Evolutionary conservation across 257 asterid species (phyloP).

Genomic region (Anisodus acutangulus): DNA sequence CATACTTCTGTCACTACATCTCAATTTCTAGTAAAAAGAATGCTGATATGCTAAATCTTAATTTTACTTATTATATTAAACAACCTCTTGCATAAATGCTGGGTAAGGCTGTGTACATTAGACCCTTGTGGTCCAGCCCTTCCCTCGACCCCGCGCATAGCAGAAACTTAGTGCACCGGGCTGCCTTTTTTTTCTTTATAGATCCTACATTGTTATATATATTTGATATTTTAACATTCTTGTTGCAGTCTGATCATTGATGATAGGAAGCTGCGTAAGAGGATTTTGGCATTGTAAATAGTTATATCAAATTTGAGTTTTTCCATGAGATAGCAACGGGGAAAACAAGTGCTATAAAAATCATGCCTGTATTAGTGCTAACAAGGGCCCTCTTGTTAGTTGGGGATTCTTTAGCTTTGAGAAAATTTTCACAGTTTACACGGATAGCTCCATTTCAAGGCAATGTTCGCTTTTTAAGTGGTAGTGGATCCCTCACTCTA

Average conservation of each 20-base stretch:
- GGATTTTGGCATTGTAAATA: slow-evolving; percentile 23
- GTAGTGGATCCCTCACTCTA: slow-evolving; percentile 66
- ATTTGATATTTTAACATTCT: slow-evolving; percentile 2
- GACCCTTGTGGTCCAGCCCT: too few species aligned
- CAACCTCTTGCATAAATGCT: too few species aligned
- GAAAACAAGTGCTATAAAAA: slow-evolving; percentile 25
- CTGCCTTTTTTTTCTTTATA: not conserved
- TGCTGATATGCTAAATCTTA: not conserved
- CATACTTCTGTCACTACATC: not conserved
- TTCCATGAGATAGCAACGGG: slow-evolving; percentile 26
- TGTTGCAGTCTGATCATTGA: slow-evolving; percentile 26
- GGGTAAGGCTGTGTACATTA: too few species aligned
- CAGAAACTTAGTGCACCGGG: too few species aligned
- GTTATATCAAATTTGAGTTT: slow-evolving; percentile 24
- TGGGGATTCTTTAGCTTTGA: slow-evolving; percentile 47
- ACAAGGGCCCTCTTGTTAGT: slow-evolving; percentile 34
- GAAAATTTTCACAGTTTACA: slow-evolving; percentile 46
- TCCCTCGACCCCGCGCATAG: too few species aligned
- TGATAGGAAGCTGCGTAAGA: slow-evolving; percentile 5
- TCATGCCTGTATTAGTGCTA: slow-evolving; percentile 52
- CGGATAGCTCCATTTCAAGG: slow-evolving; percentile 48
- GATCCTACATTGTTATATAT: not conserved
- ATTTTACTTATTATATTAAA: not conserved
- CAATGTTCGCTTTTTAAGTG: slow-evolving; percentile 44
- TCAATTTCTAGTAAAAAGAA: slow-evolving; percentile 12